Base-by-base conservation (phyloP, 768 basidiomycete genomes). In the Boletellus sp. region DNA sequence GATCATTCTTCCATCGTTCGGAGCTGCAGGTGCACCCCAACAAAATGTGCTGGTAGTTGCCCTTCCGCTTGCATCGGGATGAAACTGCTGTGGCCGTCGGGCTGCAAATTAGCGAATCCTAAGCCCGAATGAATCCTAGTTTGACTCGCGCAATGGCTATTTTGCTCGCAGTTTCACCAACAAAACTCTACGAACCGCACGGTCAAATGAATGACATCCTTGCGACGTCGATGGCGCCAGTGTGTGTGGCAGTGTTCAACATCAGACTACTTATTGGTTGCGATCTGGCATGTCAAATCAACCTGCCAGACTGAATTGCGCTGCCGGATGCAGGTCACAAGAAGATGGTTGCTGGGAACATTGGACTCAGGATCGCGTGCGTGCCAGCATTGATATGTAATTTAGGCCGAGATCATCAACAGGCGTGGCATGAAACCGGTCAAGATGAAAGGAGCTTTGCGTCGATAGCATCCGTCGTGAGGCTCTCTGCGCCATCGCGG, bases 401-500 rank as follows among this genome's bases (percentile, higher is more conserved):
- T 24, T 34, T 24, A 41, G 36, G 40, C 12, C 12, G 12, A 37
- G 43, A 28, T 50, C 19, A 35, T 38, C 35, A 19, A 32, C 41
- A 42, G 15, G 37, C 16, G 31, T 33, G 19, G 42, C 38, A 47
- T 6, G 36, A 8, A 10, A 42, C 19, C n/a, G 16, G 5, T 48
- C 42, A 65, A 10, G 51, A 59, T 16, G 45, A 31, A 19, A 65
- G 58, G 32, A 93, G 70, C 51, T 81, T 80, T 10, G 79, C 67
- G 56, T 94, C 83, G 37, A 96, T 76, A 9, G 59, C 65, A 32
- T 86, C 80, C 61, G 83, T 84, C 19, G 91, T 94, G 24, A 96
- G 73, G 38, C 80, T 77, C 56, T 94, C 93, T 3, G 85, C 77
- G 1, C 90, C 91, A 48, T 95, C 93, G 23, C 83, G 70, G 28